These are phyloP conservation scores for Arxiozyma bovina DNA, from an alignment of 1,139 yeast genomes.

Conservation along the genomic window DNA sequence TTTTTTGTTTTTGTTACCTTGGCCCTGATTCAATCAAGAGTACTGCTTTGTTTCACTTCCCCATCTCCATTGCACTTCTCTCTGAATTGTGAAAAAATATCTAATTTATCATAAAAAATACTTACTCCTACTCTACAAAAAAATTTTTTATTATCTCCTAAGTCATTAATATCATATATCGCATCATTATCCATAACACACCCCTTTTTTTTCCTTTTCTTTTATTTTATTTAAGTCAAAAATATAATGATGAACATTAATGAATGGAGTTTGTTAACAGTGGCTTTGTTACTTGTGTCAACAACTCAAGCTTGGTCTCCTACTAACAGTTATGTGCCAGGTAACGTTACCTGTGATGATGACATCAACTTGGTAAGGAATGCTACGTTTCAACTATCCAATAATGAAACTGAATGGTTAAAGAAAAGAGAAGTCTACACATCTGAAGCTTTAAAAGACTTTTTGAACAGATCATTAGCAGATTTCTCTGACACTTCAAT, in stretches of 20 bases:
- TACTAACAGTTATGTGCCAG: constrained; percentile 59
- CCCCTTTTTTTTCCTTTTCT: too few relatives aligned
- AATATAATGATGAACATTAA: background rate
- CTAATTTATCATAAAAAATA: too few relatives aligned
- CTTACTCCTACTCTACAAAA: too few relatives aligned
- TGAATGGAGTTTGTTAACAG: background rate
- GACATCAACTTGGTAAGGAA: constrained; percentile 32
- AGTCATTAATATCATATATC: too few relatives aligned
- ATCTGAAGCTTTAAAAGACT: constrained; percentile 44
- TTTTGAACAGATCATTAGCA: constrained; percentile 49
- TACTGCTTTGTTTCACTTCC: too few relatives aligned
- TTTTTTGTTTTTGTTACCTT: too few relatives aligned
- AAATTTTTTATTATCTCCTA: too few relatives aligned
- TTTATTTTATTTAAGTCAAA: too few relatives aligned
- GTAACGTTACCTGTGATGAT: constrained; percentile 47
- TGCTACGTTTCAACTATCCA: constrained; percentile 20
- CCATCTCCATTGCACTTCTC: too few relatives aligned
- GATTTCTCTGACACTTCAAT: constrained; percentile 48
- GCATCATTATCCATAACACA: too few relatives aligned
- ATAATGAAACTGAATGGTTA: constrained; percentile 27
- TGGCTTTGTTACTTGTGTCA: background rate
- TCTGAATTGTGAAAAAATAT: too few relatives aligned
- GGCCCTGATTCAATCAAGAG: too few relatives aligned
- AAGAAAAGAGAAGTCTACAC: constrained; percentile 45
- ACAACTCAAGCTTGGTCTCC: constrained; percentile 36